Conservation (phyloP, 805 yeast species). For the Metschnikowia orientalis region DNA sequence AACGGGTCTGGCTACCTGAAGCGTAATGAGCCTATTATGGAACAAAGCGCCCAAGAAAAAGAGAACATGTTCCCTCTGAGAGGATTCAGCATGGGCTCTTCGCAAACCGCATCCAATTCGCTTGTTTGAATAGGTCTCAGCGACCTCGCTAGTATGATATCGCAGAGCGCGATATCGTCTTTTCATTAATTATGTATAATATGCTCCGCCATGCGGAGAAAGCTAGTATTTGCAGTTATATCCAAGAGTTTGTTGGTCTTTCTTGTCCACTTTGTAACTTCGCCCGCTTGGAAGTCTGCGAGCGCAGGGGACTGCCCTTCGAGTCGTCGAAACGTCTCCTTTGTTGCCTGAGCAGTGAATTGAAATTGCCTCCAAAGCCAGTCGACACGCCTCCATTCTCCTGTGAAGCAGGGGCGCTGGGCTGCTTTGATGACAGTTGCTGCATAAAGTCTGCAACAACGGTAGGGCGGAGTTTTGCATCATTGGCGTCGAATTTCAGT, state of each 20-base stretch:
- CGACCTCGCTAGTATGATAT: too few species aligned
- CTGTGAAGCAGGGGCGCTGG: conserved; percentile 1
- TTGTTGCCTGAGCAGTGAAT: conserved; percentile 26
- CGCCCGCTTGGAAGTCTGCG: conserved; percentile 25
- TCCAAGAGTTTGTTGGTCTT: conserved; percentile 26
- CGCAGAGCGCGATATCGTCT: too few species aligned
- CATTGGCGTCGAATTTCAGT: conserved; percentile 24
- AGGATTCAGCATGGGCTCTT: too few species aligned
- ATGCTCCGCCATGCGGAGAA: too few species aligned
- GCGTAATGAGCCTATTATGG: too few species aligned
- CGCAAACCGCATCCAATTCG: too few species aligned
- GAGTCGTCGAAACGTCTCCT: conserved; percentile 21
- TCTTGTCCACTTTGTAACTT: conserved; percentile 24
- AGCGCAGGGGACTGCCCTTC: conserved; percentile 17
- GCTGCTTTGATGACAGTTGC: conserved; percentile 7
- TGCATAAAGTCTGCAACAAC: conserved; percentile 15
- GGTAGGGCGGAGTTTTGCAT: conserved; percentile 26
- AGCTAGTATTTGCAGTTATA: too few species aligned
- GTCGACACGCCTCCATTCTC: conserved; percentile 11
- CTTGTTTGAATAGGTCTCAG: too few species aligned
- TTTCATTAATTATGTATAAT: too few species aligned
- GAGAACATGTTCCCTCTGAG: too few species aligned
- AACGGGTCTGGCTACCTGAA: too few species aligned
- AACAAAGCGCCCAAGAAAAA: too few species aligned
- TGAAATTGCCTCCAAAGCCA: conserved; percentile 27